phyloP scores from a whole-genome alignment of 192 early-diverging fungal species.

The Coemansia sp. region DNA sequence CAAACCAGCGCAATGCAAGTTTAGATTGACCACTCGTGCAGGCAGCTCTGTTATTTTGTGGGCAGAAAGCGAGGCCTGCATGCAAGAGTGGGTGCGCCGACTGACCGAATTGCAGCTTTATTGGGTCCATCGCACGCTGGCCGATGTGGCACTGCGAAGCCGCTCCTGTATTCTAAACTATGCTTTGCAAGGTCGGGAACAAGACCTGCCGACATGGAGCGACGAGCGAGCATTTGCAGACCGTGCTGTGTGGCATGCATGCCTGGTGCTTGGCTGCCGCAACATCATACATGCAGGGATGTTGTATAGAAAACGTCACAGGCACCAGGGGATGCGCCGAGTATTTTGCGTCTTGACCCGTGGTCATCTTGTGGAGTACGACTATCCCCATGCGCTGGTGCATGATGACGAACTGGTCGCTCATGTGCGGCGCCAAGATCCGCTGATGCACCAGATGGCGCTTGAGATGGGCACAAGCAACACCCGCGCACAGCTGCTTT shows the following conservation, averaged over 20 bases:
- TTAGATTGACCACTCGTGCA: constrained; percentile 36
- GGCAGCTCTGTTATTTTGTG: constrained; percentile 39
- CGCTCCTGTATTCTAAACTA: constrained; percentile 42
- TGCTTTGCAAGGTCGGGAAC: constrained; percentile 31
- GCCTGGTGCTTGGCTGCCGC: constrained; percentile 50
- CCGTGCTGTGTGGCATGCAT: constrained; percentile 49
- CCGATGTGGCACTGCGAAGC: constrained; percentile 35
- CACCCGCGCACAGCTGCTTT: constrained; percentile 23
- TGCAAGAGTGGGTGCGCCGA: constrained; percentile 48
- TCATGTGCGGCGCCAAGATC: constrained; percentile 17
- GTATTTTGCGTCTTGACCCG: constrained; percentile 51
- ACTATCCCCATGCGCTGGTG: constrained; percentile 14
- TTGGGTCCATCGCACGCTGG: constrained; percentile 42
- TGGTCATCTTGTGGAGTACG: constrained; percentile 48
- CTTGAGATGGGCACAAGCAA: constrained; percentile 10
- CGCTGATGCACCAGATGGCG: constrained; percentile 20
- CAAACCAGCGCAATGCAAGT: constrained; percentile 25
- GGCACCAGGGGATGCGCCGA: constrained; percentile 49
- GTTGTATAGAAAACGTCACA: constrained; percentile 51
- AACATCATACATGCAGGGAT: constrained; percentile 43
- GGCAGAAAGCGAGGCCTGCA: constrained; percentile 36
- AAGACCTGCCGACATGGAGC: constrained; percentile 30
- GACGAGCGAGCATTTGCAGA: constrained; percentile 49
- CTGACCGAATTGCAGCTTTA: constrained; percentile 42
- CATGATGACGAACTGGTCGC: not conserved